Percentiles rank a stretch among this genome's conserved stretches.
Conservation (phyloP, 176 grass and related monocot genomes). For the Musa itinerans region DNA sequence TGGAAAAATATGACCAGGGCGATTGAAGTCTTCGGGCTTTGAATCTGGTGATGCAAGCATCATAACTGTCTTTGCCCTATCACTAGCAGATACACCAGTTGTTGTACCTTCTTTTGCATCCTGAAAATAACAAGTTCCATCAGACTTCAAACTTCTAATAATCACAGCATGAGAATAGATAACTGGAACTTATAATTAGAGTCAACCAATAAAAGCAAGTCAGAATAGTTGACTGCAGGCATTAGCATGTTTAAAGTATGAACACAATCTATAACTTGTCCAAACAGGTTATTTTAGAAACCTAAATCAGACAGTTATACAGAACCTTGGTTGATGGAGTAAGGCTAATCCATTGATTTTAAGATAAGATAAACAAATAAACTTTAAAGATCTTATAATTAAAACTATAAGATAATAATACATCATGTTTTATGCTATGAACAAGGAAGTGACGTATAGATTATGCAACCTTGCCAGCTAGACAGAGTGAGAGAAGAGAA, state of each 20-base stretch:
- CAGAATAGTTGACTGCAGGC: too few relatives aligned
- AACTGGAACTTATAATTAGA: not conserved
- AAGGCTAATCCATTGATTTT: too few relatives aligned
- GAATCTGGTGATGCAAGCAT: constrained; percentile 69
- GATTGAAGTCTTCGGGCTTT: constrained; percentile 74
- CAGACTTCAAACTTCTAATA: not conserved
- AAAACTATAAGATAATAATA: too few relatives aligned
- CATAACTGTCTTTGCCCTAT: constrained; percentile 65
- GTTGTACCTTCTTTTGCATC: constrained; percentile 95
- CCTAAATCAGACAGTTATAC: too few relatives aligned
- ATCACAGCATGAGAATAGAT: constrained; percentile 1
- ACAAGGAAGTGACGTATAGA: not conserved
- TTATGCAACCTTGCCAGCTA: not conserved
- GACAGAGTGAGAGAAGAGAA: not conserved
- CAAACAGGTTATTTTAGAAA: too few relatives aligned
- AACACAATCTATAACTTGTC: too few relatives aligned
- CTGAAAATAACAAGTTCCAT: constrained; percentile 28
- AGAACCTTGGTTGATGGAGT: too few relatives aligned
- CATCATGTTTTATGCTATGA: not conserved
- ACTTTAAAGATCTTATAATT: not conserved
- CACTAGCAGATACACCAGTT: constrained; percentile 87
- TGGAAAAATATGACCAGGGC: constrained; percentile 93
- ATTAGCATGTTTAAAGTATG: not conserved
- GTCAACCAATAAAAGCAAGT: not conserved
- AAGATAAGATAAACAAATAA: too few relatives aligned